These are phyloP conservation scores for Hibiscus trionum DNA, from an alignment of 345 rosid species.

Conservation along the genomic window DNA sequence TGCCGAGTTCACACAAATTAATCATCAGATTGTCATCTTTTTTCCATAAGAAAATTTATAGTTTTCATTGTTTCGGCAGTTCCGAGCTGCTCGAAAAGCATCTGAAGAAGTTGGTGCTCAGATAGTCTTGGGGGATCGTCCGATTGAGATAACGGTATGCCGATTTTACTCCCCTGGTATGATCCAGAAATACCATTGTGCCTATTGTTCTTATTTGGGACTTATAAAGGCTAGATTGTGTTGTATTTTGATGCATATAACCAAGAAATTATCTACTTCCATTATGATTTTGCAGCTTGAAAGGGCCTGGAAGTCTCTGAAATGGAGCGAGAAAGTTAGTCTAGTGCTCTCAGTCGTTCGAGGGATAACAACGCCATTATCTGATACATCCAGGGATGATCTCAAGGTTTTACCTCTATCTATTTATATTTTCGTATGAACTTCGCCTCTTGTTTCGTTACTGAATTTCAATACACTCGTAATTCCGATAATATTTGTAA, in stretches of 20 bases:
- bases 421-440: background rate
- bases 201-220: background rate
- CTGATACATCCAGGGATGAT: constrained; percentile 26
- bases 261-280: background rate
- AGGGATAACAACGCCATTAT: constrained; percentile 50
- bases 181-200: background rate
- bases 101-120: constrained; percentile 88
- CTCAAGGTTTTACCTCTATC: constrained; percentile 22
- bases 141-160: constrained; percentile 74
- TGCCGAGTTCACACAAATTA: background rate
- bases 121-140: constrained; percentile 80
- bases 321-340: constrained; percentile 46
- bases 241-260: background rate
- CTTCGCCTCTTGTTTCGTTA: background rate
- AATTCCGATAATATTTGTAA: no score
- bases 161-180: background rate
- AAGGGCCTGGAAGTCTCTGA: constrained; percentile 73
- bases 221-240: background rate
- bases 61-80: constrained; percentile 35
- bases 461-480: background rate
- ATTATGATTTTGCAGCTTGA: constrained; percentile 38
- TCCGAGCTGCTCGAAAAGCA: constrained; percentile 71
- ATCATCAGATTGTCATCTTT: background rate
- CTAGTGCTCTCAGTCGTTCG: constrained; percentile 39
- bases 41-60: background rate